These are phyloP conservation scores for Lepidium africanum DNA, from an alignment of 345 rosid genomes.

Conservation along the genomic window DNA sequence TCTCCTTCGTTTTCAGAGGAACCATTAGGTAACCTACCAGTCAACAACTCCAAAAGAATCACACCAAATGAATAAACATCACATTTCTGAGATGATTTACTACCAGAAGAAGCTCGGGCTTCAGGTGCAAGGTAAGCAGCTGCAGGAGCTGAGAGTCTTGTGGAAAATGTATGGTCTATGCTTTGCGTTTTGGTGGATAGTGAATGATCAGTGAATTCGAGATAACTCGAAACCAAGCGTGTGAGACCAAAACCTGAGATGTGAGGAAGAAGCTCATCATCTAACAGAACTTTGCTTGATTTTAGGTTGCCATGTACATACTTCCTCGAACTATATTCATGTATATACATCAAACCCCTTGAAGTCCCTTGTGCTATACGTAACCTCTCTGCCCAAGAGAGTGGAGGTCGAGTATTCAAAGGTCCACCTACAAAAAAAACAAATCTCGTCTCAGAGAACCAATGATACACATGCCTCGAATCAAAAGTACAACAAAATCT, in stretches of 20 bases:
- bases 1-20: constrained; percentile 49
- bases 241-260: constrained; percentile 82
- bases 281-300: constrained; percentile 77
- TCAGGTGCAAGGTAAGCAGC: constrained; percentile 71
- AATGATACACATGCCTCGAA: neutral
- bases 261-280: constrained; percentile 59
- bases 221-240: constrained; percentile 62
- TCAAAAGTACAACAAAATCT: neutral
- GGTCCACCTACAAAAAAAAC: constrained; percentile 38
- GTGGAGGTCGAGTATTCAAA: constrained; percentile 32
- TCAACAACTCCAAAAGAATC: constrained; percentile 66
- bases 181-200: constrained; percentile 6
- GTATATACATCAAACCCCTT: constrained; percentile 74
- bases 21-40: constrained; percentile 71
- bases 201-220: constrained; percentile 30
- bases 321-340: constrained; percentile 65
- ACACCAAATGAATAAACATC: constrained; percentile 85
- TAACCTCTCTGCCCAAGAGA: constrained; percentile 72
- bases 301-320: constrained; percentile 70
- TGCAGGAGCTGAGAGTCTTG: constrained; percentile 53
- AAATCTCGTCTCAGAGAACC: neutral
- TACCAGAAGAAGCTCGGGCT: constrained; percentile 44
- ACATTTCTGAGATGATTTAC: constrained; percentile 68
- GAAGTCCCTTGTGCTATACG: constrained; percentile 82
- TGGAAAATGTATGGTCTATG: constrained; percentile 49